These are phyloP conservation scores for Penicillium sp. DNA, from an alignment of 2,329 filamentous ascomycete species.

Conservation along the genomic window DNA sequence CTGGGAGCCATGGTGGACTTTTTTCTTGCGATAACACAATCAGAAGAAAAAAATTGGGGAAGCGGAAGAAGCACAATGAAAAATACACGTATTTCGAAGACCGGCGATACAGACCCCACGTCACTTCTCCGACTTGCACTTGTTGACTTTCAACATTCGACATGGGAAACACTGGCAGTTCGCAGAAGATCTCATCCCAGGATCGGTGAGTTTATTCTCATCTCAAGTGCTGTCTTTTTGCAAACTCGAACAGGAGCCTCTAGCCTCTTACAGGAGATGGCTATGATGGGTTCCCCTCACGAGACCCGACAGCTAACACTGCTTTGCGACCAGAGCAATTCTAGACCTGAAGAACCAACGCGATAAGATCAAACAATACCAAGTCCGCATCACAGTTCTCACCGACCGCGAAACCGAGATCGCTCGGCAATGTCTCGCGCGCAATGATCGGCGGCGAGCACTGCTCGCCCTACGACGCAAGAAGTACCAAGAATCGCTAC, in stretches of 20 bases:
- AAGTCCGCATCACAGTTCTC: constrained; percentile 78
- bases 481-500: constrained; percentile 90
- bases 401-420: constrained; percentile 84
- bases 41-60: constrained; percentile 18
- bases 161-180: constrained; percentile 63
- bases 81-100: constrained; percentile 17
- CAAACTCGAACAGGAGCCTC: neutral
- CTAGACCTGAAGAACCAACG: constrained; percentile 96
- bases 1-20: constrained; percentile 34
- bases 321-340: constrained; percentile 63
- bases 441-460: constrained; percentile 73
- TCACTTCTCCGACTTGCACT: constrained; percentile 11
- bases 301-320: constrained; percentile 13
- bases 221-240: neutral
- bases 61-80: constrained; percentile 10
- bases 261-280: neutral
- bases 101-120: constrained; percentile 13
- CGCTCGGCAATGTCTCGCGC: constrained; percentile 73
- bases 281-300: constrained; percentile 10
- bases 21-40: constrained; percentile 8
- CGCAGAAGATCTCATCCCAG: constrained; percentile 67
- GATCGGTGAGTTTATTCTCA: constrained; percentile 63
- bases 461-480: constrained; percentile 85
- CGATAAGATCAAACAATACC: constrained; percentile 94
- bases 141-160: constrained; percentile 25